A percentile compares a stretch with the other conserved stretches of the same genome.
These are phyloP conservation scores for Leptographium procerum DNA, from an alignment of 2,329 filamentous ascomycete species.

Conservation along the genomic window DNA sequence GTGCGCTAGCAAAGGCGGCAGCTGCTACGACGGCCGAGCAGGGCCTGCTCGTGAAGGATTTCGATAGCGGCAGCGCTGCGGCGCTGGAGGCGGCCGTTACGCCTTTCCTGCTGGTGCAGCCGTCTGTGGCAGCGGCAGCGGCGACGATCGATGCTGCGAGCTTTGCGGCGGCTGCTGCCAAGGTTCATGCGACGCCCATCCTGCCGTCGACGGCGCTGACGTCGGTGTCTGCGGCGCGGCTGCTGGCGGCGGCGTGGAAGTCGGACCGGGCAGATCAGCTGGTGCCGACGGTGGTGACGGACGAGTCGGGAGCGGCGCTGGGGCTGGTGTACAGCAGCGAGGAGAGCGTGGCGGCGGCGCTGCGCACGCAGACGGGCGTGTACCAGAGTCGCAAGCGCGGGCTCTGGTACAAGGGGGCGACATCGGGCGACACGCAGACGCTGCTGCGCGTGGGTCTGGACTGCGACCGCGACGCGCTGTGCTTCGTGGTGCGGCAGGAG, in stretches of 20 bases:
- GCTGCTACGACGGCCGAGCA: slow-evolving; percentile 27
- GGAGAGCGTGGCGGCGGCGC: slow-evolving; percentile 77
- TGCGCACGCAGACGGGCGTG: slow-evolving; percentile 68
- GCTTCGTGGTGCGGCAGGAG: slow-evolving; percentile 81
- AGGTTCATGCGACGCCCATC: slow-evolving; percentile 37
- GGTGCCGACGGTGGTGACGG: slow-evolving; percentile 80
- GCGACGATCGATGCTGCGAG: slow-evolving; percentile 16
- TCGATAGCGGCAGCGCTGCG: slow-evolving; percentile 28
- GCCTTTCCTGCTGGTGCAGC: slow-evolving; percentile 34
- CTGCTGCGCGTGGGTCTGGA: slow-evolving; percentile 75
- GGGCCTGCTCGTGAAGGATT: slow-evolving; percentile 41
- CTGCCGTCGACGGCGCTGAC: slow-evolving; percentile 55
- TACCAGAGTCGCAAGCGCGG: slow-evolving; percentile 95
- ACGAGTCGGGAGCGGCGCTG: slow-evolving; percentile 73
- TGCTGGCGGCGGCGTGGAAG: slow-evolving; percentile 64
- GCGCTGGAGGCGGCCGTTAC: slow-evolving; percentile 24
- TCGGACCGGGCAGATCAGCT: slow-evolving; percentile 77
- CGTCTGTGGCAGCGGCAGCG: slow-evolving; percentile 32
- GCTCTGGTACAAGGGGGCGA: slow-evolving; percentile 92
- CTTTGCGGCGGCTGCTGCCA: slow-evolving; percentile 22
- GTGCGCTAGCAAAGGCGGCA: slow-evolving; percentile 11
- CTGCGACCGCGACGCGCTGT: slow-evolving; percentile 86
- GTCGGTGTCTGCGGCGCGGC: slow-evolving; percentile 59
- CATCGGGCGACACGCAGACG: slow-evolving; percentile 87
- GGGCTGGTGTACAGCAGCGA: slow-evolving; percentile 91